Conservation (phyloP, 352 stramenopile species). For the Globisporangium parvum region DNA sequence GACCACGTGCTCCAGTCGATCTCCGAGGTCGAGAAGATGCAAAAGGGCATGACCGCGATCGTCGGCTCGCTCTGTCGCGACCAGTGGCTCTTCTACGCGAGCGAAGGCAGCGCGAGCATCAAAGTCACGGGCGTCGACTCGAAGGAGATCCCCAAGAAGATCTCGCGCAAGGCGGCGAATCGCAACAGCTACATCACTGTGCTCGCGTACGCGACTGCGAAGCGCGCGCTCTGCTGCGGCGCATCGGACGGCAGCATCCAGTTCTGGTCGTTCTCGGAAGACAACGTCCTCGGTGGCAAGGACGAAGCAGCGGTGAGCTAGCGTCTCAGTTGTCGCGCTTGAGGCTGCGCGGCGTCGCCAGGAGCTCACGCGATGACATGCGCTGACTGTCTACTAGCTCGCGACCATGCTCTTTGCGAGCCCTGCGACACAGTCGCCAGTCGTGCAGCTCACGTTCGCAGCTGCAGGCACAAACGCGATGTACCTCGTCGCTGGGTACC, state of each 20-base stretch:
- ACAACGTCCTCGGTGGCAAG: constrained; percentile 25
- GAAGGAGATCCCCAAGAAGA: constrained; percentile 53
- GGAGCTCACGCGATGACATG: neutral
- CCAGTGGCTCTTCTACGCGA: constrained; percentile 64
- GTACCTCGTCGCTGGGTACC: constrained; percentile 43
- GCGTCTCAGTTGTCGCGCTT: neutral
- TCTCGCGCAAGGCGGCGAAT: constrained; percentile 59
- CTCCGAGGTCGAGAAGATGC: constrained; percentile 55
- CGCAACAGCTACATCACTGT: constrained; percentile 44
- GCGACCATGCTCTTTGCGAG: constrained; percentile 26
- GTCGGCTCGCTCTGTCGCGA: constrained; percentile 49
- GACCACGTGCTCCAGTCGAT: constrained; percentile 55
- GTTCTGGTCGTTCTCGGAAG: constrained; percentile 49
- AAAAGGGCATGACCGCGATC: constrained; percentile 50
- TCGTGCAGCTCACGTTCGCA: constrained; percentile 40
- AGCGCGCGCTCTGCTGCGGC: constrained; percentile 48
- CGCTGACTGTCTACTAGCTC: constrained; percentile 2
- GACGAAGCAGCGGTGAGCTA: constrained; percentile 22
- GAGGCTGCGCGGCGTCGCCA: neutral
- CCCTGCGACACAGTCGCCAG: constrained; percentile 30
- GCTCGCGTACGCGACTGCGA: constrained; percentile 49
- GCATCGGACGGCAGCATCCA: constrained; percentile 61
- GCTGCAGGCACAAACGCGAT: constrained; percentile 11
- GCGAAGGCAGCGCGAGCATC: constrained; percentile 73
- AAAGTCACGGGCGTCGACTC: constrained; percentile 43